Conservation (phyloP, 345 rosid species). For the thale cress (Arabidopsis thaliana) region DNA sequence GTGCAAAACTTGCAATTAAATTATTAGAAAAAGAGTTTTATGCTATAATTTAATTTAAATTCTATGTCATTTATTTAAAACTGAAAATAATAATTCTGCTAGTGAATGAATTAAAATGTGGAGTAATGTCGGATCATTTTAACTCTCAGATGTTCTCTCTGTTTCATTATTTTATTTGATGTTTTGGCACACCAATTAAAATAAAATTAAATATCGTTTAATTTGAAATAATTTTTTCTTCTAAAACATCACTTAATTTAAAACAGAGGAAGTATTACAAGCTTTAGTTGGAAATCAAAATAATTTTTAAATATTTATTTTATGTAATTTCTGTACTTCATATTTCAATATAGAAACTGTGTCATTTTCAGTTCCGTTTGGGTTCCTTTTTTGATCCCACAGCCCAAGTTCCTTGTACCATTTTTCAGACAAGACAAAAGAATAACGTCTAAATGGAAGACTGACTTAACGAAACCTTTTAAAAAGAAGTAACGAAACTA, state of each 20-base stretch:
- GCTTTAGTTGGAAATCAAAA: not conserved
- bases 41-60: no score
- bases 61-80: no score
- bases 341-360: not conserved
- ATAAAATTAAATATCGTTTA: no score
- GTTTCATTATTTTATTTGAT: no score
- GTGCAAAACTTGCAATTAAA: no score
- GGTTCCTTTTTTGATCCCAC: slow-evolving; percentile 3
- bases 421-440: slow-evolving; percentile 10
- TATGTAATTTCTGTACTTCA: not conserved
- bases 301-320: no score
- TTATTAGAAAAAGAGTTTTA: no score
- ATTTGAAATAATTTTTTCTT: no score
- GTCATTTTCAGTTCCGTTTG: not conserved
- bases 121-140: not conserved
- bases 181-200: no score
- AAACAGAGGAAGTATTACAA: no score
- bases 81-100: not conserved
- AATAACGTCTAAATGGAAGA: slow-evolving; percentile 14
- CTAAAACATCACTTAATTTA: no score
- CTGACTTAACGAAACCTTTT: slow-evolving; percentile 7
- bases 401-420: slow-evolving; percentile 18
- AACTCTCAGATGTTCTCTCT: no score
- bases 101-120: not conserved
- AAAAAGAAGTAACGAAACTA: slow-evolving; percentile 2